A percentile compares a stretch with the other conserved stretches of the same genome.
phyloP scores from a whole-genome alignment of 2,329 filamentous ascomycete species.

The Aspergillus pseudoterreus region DNA sequence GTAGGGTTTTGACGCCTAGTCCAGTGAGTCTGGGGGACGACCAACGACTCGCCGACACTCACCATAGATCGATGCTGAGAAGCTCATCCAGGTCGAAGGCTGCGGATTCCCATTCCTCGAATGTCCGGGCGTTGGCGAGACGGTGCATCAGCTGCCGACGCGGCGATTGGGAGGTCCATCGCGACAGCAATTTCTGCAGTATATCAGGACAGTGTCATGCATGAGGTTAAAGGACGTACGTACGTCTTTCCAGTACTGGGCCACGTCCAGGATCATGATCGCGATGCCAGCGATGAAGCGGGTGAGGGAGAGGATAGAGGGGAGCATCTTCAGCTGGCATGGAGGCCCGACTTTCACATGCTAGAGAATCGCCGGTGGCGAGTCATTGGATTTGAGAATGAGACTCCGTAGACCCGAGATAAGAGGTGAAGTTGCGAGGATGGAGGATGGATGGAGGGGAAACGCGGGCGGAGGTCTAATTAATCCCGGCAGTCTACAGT shows the following conservation, averaged over 20 bases:
- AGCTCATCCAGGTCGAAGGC: slow-evolving; percentile 78
- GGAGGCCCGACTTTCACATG: slow-evolving; percentile 15
- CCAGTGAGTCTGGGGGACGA: not conserved
- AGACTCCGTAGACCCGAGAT: too few species aligned
- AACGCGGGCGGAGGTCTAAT: too few species aligned
- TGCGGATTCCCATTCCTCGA: slow-evolving; percentile 84
- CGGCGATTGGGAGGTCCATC: slow-evolving; percentile 64
- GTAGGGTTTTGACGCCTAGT: slow-evolving; percentile 74
- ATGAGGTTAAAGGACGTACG: slow-evolving; percentile 19
- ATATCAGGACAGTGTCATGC: not conserved
- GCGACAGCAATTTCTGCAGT: slow-evolving; percentile 61
- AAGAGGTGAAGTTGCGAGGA: not conserved
- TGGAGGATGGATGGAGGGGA: not conserved
- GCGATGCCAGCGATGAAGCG: slow-evolving; percentile 41
- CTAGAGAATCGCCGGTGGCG: slow-evolving; percentile 3
- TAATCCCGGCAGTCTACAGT: too few species aligned
- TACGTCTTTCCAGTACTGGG: slow-evolving; percentile 62
- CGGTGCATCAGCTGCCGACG: slow-evolving; percentile 63
- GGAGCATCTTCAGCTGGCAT: slow-evolving; percentile 16
- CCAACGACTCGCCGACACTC: slow-evolving; percentile 17
- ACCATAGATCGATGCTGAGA: slow-evolving; percentile 79
- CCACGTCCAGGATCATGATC: slow-evolving; percentile 59
- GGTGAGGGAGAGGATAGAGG: slow-evolving; percentile 22
- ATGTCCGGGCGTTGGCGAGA: slow-evolving; percentile 64
- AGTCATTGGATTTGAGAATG: not conserved